phyloP scores from a whole-genome alignment of 768 basidiomycete genomes.

The Phlegmacium glaucopus region DNA sequence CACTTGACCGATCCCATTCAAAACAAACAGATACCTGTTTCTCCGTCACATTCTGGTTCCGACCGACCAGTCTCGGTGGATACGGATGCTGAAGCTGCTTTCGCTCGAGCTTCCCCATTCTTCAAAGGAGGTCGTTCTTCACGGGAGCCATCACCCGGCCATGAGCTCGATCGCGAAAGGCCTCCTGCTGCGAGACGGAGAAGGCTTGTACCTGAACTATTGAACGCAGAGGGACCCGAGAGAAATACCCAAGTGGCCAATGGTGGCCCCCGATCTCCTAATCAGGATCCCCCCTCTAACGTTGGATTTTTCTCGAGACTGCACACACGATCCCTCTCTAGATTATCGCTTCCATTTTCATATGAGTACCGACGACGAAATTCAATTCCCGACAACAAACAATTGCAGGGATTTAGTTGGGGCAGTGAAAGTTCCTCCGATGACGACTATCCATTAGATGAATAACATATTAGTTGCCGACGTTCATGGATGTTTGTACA shows the following conservation, averaged over 20 bases:
- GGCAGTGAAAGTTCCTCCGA: constrained; percentile 63
- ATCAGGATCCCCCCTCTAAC: constrained; percentile 12
- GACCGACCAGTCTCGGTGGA: constrained; percentile 69
- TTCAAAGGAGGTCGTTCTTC: constrained; percentile 46
- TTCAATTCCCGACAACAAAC: constrained; percentile 23
- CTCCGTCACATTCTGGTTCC: constrained; percentile 36
- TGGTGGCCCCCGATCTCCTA: constrained; percentile 6
- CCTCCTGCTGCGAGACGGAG: constrained; percentile 41
- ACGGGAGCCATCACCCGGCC: constrained; percentile 26
- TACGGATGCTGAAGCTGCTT: constrained; percentile 75
- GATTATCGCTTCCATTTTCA: constrained; percentile 34
- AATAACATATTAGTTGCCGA: background rate
- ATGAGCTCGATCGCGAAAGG: constrained; percentile 29
- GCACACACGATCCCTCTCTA: constrained; percentile 42
- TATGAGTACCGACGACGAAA: constrained; percentile 20
- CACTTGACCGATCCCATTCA: constrained; percentile 7
- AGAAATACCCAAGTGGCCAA: background rate
- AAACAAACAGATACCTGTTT: constrained; percentile 13
- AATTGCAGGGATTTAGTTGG: constrained; percentile 44
- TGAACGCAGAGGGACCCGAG: constrained; percentile 17
- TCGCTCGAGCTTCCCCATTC: constrained; percentile 52
- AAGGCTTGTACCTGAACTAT: constrained; percentile 45
- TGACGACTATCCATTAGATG: constrained; percentile 22
- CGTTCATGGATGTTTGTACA: too few species aligned
- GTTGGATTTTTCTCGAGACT: constrained; percentile 39